phyloP scores from a whole-genome alignment of 192 early-diverging fungal genomes.

The Umbelopsis sp. region DNA sequence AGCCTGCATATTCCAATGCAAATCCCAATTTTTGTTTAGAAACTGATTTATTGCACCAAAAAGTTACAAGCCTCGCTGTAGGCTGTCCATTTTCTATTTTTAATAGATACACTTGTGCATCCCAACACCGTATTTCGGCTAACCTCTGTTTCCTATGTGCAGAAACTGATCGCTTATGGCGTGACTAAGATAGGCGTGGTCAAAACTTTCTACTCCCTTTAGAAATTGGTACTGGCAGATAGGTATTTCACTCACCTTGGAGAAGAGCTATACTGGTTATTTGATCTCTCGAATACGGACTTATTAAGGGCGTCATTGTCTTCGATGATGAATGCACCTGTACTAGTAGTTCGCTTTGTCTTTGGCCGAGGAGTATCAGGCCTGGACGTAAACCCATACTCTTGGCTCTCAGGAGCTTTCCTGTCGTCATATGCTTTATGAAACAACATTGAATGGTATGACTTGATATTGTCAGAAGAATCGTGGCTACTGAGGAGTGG shows the following conservation, averaged over 20 bases:
- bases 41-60: too few species aligned
- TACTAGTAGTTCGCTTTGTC: conserved; percentile 1
- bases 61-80: too few species aligned
- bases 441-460: conserved; percentile 13
- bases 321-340: conserved; percentile 9
- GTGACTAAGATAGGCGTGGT: not conserved
- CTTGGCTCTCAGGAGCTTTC: not conserved
- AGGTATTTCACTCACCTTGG: not conserved
- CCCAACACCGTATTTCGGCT: too few species aligned
- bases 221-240: too few species aligned
- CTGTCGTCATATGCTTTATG: conserved; percentile 16
- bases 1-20: too few species aligned
- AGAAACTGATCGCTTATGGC: conserved; percentile 11
- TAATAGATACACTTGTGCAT: too few species aligned
- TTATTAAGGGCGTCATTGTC: not conserved
- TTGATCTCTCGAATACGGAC: conserved; percentile 2
- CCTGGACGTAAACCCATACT: not conserved
- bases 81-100: too few species aligned
- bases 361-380: conserved; percentile 8
- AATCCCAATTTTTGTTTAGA: too few species aligned
- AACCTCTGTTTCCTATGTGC: conserved; percentile 1
- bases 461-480: conserved; percentile 12
- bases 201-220: not conserved
- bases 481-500: not conserved
- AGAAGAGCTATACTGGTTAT: not conserved